Percentiles rank a stretch among this genome's conserved stretches.
Conservation (phyloP, 805 yeast genomes). For the Starmerella etchellsii region DNA sequence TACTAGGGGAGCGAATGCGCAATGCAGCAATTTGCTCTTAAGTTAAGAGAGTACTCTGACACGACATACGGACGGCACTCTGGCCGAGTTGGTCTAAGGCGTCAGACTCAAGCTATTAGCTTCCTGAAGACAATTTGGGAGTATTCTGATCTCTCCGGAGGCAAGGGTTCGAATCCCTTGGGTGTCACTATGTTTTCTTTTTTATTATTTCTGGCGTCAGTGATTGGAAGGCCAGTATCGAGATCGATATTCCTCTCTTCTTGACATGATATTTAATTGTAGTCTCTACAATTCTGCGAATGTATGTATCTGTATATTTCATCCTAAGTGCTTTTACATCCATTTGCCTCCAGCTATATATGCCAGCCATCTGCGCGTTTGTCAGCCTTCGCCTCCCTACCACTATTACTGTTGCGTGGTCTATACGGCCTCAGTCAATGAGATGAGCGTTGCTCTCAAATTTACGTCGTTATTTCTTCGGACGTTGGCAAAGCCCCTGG, state of each 20-base stretch:
- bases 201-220: background rate
- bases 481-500: slow-evolving; percentile 70
- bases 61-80: slow-evolving; percentile 12
- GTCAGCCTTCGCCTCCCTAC: no score
- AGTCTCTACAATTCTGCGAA: no score
- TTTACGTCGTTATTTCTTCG: slow-evolving; percentile 57
- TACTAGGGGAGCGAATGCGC: no score
- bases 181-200: slow-evolving; percentile 14
- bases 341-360: no score
- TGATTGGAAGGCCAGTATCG: slow-evolving; percentile 6
- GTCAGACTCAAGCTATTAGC: slow-evolving; percentile 19
- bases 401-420: no score
- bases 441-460: slow-evolving; percentile 68
- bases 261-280: no score
- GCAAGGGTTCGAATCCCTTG: slow-evolving; percentile 22
- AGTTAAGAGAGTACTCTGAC: no score
- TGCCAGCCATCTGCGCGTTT: no score
- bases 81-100: slow-evolving; percentile 23
- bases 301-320: no score
- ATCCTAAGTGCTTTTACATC: no score
- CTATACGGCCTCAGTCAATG: slow-evolving; percentile 11
- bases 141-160: slow-evolving; percentile 22
- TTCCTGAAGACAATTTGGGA: slow-evolving; percentile 13
- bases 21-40: no score
- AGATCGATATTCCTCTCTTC: no score